Evolutionary conservation across 2,329 filamentous ascomycete genomes (phyloP).

Genomic region (Trichoderma oligosporum): DNA sequence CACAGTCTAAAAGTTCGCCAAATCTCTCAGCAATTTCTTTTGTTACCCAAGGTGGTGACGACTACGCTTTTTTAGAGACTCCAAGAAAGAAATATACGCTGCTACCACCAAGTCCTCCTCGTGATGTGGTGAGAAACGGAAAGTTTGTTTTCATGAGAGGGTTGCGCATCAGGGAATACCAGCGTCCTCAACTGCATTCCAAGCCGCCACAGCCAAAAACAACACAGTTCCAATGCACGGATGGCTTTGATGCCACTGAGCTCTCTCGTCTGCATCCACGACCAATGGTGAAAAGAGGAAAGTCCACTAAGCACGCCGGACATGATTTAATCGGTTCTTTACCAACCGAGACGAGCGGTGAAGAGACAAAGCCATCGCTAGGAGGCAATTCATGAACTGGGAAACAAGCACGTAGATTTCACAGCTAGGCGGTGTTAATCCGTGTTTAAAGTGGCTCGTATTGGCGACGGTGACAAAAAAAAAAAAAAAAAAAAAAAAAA

Average conservation of each 20-base stretch:
- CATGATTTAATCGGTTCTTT: too few species aligned
- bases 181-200: slow-evolving; percentile 20
- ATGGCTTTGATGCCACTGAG: slow-evolving; percentile 31
- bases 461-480: too few species aligned
- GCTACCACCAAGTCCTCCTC: slow-evolving; percentile 28
- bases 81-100: slow-evolving; percentile 23
- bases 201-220: slow-evolving; percentile 9
- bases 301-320: neutral
- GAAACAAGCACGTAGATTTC: too few species aligned
- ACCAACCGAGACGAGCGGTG: too few species aligned
- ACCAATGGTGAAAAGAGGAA: slow-evolving; percentile 19
- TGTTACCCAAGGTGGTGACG: neutral
- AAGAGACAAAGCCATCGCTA: too few species aligned
- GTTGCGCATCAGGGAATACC: slow-evolving; percentile 31
- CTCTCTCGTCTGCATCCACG: slow-evolving; percentile 19
- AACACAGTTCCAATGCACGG: slow-evolving; percentile 29
- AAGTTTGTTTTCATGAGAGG: slow-evolving; percentile 29
- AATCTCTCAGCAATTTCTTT: neutral
- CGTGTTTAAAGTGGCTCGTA: too few species aligned
- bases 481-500: too few species aligned
- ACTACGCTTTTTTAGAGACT: neutral
- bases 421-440: too few species aligned
- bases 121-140: slow-evolving; percentile 27
- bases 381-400: too few species aligned
- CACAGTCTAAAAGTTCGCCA: neutral